These are phyloP conservation scores for Gaertneriomyces semiglobifer DNA, from an alignment of 192 early-diverging fungal genomes.

Conservation along the genomic window DNA sequence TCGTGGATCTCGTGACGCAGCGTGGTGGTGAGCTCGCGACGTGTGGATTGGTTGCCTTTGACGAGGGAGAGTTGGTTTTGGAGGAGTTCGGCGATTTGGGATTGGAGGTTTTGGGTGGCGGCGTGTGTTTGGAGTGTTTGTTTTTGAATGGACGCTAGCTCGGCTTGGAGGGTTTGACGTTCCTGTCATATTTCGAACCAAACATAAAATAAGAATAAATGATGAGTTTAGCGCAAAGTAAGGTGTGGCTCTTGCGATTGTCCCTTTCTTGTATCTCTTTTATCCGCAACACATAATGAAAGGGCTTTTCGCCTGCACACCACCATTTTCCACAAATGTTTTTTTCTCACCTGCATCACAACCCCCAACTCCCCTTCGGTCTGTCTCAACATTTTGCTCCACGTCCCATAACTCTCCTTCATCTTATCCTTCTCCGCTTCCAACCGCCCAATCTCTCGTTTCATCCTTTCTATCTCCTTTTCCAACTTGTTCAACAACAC, in stretches of 20 bases:
- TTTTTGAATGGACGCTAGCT: constrained; percentile 47
- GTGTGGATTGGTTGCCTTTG: constrained; percentile 46
- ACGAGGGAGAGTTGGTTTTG: constrained; percentile 52
- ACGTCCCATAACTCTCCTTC: constrained; percentile 45
- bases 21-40: constrained; percentile 39
- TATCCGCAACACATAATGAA: neutral
- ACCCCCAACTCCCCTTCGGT: constrained; percentile 49
- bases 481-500: constrained; percentile 52
- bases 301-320: neutral
- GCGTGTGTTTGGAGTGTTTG: constrained; percentile 30
- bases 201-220: neutral
- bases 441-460: constrained; percentile 42
- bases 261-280: constrained; percentile 2
- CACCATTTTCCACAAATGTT: neutral
- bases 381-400: constrained; percentile 46
- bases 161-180: constrained; percentile 47
- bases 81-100: constrained; percentile 54
- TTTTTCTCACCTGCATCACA: constrained; percentile 15
- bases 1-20: constrained; percentile 51
- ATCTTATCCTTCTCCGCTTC: constrained; percentile 49
- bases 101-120: constrained; percentile 40
- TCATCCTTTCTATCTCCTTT: constrained; percentile 47
- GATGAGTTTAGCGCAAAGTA: neutral
- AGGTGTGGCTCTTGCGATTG: constrained; percentile 6
- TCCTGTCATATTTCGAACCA: constrained; percentile 30